These are phyloP conservation scores for Coprinopsis sp. DNA, from an alignment of 768 basidiomycete species.

Conservation along the genomic window DNA sequence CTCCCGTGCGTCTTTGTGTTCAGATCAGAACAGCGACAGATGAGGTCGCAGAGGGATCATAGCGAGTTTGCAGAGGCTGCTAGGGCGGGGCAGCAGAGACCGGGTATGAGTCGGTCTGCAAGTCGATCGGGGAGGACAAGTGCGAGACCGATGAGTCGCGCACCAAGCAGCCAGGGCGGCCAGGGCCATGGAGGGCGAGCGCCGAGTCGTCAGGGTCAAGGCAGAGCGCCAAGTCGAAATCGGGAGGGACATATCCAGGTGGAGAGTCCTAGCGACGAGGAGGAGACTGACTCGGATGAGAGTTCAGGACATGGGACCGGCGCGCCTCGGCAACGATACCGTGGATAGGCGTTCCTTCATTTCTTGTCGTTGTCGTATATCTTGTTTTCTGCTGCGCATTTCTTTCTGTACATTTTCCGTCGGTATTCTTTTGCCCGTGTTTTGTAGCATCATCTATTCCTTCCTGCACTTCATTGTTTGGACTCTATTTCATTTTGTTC, in stretches of 20 bases:
- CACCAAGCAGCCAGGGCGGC: conserved; percentile 11
- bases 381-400: too few relatives aligned
- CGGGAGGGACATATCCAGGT: conserved; percentile 6
- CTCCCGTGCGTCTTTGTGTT: conserved; percentile 60
- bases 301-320: not conserved
- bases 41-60: conserved; percentile 46
- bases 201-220: not conserved
- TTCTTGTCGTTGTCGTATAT: too few relatives aligned
- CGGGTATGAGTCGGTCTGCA: conserved; percentile 4
- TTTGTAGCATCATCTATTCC: too few relatives aligned
- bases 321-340: too few relatives aligned
- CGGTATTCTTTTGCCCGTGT: too few relatives aligned
- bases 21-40: conserved; percentile 43
- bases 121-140: conserved; percentile 6
- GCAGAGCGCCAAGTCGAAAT: not conserved
- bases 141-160: conserved; percentile 20
- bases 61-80: conserved; percentile 36
- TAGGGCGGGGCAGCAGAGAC: conserved; percentile 23
- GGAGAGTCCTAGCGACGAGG: conserved; percentile 3
- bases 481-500: too few relatives aligned
- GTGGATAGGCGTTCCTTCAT: too few relatives aligned
- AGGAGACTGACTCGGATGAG: conserved; percentile 4
- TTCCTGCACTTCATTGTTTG: too few relatives aligned
- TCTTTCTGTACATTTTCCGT: too few relatives aligned
- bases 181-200: not conserved